phyloP scores from a whole-genome alignment of 768 basidiomycete species.

The Amanita fuliginea region DNA sequence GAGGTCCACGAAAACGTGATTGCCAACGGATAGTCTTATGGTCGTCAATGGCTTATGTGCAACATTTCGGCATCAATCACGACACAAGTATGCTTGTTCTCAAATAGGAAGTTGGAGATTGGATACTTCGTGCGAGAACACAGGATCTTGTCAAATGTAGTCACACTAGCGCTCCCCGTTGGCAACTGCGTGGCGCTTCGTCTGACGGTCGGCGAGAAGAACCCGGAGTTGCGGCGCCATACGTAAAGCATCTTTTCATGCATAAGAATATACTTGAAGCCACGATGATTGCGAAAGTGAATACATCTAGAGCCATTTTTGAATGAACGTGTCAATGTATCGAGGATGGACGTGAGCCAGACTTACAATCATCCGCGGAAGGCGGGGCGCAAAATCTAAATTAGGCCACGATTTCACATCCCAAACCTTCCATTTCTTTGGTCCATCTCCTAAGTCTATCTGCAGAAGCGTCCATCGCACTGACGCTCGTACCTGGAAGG shows the following conservation, averaged over 20 bases:
- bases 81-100: constrained; percentile 4
- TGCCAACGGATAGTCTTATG: background rate
- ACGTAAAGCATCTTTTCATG: constrained; percentile 22
- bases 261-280: constrained; percentile 13
- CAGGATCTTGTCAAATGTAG: constrained; percentile 19
- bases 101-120: constrained; percentile 11
- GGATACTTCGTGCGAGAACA: constrained; percentile 8
- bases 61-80: constrained; percentile 1
- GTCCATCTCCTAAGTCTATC: constrained; percentile 26
- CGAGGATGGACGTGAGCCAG: constrained; percentile 12
- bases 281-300: constrained; percentile 15
- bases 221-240: constrained; percentile 34
- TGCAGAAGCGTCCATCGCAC: constrained; percentile 8
- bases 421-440: constrained; percentile 30
- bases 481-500: constrained; percentile 1
- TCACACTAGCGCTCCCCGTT: constrained; percentile 6
- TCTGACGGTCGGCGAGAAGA: constrained; percentile 16
- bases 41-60: background rate
- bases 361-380: constrained; percentile 36
- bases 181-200: constrained; percentile 20
- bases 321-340: constrained; percentile 23
- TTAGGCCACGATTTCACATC: constrained; percentile 24
- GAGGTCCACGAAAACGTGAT: background rate
- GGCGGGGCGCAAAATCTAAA: constrained; percentile 28
- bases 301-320: constrained; percentile 19